A percentile compares a stretch with the other conserved stretches of the same genome.
phyloP scores from a whole-genome alignment of 148 eudicot species.

The Arbutus unedo region DNA sequence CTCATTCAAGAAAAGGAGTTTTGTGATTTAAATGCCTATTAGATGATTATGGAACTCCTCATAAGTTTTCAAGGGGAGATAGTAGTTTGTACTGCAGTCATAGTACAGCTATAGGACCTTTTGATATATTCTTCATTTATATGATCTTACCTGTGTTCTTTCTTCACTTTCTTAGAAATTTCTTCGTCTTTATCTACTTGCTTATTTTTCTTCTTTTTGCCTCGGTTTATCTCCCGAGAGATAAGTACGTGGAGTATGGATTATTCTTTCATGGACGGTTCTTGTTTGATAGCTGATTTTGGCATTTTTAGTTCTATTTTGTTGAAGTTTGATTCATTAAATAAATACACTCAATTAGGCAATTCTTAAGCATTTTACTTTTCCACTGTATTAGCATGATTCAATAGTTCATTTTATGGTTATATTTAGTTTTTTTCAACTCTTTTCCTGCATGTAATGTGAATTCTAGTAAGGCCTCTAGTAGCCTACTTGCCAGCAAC shows the following conservation, averaged over 20 bases:
- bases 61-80: neutral
- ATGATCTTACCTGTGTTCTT: neutral
- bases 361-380: neutral
- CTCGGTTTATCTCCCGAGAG: neutral
- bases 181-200: neutral
- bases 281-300: neutral
- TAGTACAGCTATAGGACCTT: neutral
- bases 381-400: constrained; percentile 10
- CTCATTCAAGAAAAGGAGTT: too few species aligned
- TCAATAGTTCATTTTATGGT: neutral
- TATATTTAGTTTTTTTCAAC: neutral
- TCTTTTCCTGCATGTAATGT: neutral
- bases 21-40: too few species aligned
- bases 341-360: neutral
- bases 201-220: neutral
- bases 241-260: neutral
- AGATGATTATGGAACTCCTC: too few species aligned
- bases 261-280: neutral
- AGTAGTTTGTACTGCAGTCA: neutral
- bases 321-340: neutral
- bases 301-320: neutral
- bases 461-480: neutral
- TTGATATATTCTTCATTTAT: neutral
- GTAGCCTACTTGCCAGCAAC: neutral
- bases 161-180: neutral